These are phyloP conservation scores for Leccinellum rugosiceps DNA, from an alignment of 768 basidiomycete genomes.

Conservation along the genomic window DNA sequence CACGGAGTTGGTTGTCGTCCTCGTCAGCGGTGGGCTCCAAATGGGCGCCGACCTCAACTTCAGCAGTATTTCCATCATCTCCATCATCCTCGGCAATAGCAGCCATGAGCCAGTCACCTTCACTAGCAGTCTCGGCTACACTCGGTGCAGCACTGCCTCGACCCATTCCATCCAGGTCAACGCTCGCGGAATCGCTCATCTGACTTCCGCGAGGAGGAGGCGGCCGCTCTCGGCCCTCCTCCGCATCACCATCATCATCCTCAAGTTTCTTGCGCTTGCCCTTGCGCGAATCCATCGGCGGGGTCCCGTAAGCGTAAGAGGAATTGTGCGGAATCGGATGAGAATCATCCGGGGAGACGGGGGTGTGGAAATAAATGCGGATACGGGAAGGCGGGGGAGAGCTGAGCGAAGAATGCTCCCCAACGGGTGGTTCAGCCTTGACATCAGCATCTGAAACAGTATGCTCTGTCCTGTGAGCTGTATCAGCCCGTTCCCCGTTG, in stretches of 20 bases:
- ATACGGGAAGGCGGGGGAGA: constrained; percentile 72
- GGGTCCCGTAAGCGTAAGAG: constrained; percentile 36
- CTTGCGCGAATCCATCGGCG: constrained; percentile 61
- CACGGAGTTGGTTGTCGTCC: constrained; percentile 43
- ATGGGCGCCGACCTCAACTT: constrained; percentile 57
- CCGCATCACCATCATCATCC: constrained; percentile 80
- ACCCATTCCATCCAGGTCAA: constrained; percentile 55
- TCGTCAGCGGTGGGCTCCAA: constrained; percentile 45
- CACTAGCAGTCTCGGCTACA: constrained; percentile 53
- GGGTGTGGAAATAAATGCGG: constrained; percentile 91
- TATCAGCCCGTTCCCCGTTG: constrained; percentile 19
- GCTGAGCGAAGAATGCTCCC: constrained; percentile 30
- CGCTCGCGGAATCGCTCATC: constrained; percentile 54
- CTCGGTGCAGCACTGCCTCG: constrained; percentile 65
- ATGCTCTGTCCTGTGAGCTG: constrained; percentile 19
- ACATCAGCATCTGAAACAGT: constrained; percentile 30
- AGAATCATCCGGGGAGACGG: constrained; percentile 77
- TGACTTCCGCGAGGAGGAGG: constrained; percentile 49
- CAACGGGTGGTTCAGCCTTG: constrained; percentile 27
- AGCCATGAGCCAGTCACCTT: constrained; percentile 88
- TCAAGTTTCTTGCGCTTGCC: constrained; percentile 89
- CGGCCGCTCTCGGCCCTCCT: constrained; percentile 66
- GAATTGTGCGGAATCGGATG: constrained; percentile 67
- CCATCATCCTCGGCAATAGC: constrained; percentile 74
- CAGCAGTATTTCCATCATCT: constrained; percentile 56